Percentiles rank a stretch among this genome's conserved stretches.
These are phyloP conservation scores for Haplosporangium sp. DNA, from an alignment of 371 early-diverging fungal species.

Conservation along the genomic window DNA sequence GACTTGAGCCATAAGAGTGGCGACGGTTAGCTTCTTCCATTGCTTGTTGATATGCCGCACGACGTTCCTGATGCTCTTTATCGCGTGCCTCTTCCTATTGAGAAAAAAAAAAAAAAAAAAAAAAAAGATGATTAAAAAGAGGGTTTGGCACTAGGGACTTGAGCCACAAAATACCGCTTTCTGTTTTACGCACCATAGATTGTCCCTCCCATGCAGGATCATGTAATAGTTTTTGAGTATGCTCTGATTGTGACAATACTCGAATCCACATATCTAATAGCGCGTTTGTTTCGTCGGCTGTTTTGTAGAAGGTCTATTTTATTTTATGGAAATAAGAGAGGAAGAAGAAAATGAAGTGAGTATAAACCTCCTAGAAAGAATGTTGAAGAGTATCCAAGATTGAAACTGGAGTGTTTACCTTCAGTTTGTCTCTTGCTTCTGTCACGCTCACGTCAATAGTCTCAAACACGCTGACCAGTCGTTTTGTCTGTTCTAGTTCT, in stretches of 20 bases:
- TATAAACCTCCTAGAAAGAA: not conserved
- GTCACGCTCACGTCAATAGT: constrained; percentile 36
- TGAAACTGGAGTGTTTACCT: constrained; percentile 15
- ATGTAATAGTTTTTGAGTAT: constrained; percentile 29
- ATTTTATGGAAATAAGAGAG: not conserved
- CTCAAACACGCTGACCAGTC: constrained; percentile 35
- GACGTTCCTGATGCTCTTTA: constrained; percentile 32
- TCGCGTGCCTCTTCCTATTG: constrained; percentile 37
- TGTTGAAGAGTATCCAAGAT: not conserved
- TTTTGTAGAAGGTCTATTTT: constrained; percentile 43
- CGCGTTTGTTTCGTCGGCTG: constrained; percentile 52
- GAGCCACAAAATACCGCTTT: not conserved
- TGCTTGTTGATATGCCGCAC: constrained; percentile 33
- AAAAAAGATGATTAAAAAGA: not conserved
- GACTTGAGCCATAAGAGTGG: constrained; percentile 1
- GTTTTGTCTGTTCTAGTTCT: constrained; percentile 32
- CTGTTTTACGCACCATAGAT: constrained; percentile 13
- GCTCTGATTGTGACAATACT: constrained; percentile 45
- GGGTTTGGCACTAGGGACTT: too few species aligned
- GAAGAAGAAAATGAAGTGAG: not conserved
- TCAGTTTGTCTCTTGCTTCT: constrained; percentile 45
- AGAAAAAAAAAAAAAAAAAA: not conserved
- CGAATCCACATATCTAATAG: constrained; percentile 54
- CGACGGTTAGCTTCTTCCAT: constrained; percentile 41
- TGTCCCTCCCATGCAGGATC: constrained; percentile 53